Evolutionary conservation across 1,139 yeast species (phyloP).

Genomic region (Lodderomyces metapsilosis): DNA sequence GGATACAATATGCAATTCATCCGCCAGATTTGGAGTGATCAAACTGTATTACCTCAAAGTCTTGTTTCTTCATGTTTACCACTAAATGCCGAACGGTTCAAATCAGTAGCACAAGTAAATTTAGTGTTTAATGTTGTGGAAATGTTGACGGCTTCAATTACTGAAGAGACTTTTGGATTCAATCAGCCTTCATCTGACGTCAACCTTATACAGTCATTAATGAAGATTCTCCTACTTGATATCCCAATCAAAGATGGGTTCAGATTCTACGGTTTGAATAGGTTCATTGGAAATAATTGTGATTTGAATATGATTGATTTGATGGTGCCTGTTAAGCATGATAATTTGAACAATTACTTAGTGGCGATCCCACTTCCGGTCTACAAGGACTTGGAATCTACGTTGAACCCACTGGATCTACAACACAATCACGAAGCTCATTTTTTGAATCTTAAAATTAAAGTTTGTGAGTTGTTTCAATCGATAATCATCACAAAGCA

Average conservation of each 20-base stretch:
- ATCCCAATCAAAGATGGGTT: slow-evolving; percentile 41
- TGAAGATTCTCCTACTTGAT: slow-evolving; percentile 40
- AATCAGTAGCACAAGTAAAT: slow-evolving; percentile 38
- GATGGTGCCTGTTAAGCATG: slow-evolving; percentile 29
- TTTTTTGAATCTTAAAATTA: slow-evolving; percentile 34
- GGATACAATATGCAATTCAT: slow-evolving; percentile 22
- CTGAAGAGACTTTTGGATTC: slow-evolving; percentile 30
- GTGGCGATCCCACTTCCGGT: slow-evolving; percentile 35
- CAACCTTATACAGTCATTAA: slow-evolving; percentile 34
- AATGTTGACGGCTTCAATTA: slow-evolving; percentile 39
- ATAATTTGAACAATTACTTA: slow-evolving; percentile 24
- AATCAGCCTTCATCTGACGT: slow-evolving; percentile 20
- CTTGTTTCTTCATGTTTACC: slow-evolving; percentile 34
- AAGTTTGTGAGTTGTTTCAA: slow-evolving; percentile 47
- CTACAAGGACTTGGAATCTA: neutral
- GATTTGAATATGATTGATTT: slow-evolving; percentile 35
- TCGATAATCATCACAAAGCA: slow-evolving; percentile 33
- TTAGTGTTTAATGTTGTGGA: slow-evolving; percentile 38
- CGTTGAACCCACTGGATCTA: neutral
- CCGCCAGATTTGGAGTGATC: slow-evolving; percentile 23
- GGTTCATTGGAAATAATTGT: slow-evolving; percentile 51
- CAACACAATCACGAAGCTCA: slow-evolving; percentile 41
- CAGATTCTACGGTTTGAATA: slow-evolving; percentile 51
- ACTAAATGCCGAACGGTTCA: slow-evolving; percentile 40
- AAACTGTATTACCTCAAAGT: slow-evolving; percentile 19